Conservation (phyloP, 305 asterid genomes). For the Plantago lanceolata region DNA sequence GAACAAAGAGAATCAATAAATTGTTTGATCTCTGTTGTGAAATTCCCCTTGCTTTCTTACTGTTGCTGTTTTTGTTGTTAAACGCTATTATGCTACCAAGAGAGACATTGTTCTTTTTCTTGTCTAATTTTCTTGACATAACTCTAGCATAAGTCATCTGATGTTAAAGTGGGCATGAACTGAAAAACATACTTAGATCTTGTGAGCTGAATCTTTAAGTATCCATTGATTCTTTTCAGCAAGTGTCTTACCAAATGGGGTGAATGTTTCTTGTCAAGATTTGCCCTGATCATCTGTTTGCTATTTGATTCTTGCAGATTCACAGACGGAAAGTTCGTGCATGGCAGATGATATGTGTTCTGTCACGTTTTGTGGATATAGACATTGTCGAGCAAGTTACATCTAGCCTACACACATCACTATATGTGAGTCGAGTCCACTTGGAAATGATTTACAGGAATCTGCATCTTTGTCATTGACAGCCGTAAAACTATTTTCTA, state of each 20-base stretch:
- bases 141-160: not conserved
- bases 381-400: conserved; percentile 71
- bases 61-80: conserved; percentile 1
- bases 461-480: not conserved
- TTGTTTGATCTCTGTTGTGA: conserved; percentile 2
- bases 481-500: conserved; percentile 13
- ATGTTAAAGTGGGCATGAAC: not conserved
- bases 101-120: conserved; percentile 9
- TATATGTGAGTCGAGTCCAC: conserved; percentile 49
- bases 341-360: conserved; percentile 93
- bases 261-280: conserved; percentile 6
- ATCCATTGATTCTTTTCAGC: conserved; percentile 5
- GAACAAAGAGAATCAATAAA: conserved; percentile 8
- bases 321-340: conserved; percentile 96
- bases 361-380: conserved; percentile 68
- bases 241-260: conserved; percentile 17
- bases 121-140: not conserved
- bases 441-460: conserved; percentile 4
- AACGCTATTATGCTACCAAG: conserved; percentile 3
- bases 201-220: not conserved
- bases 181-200: not conserved
- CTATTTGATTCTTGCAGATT: conserved; percentile 48
- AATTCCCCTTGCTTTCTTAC: not conserved
- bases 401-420: conserved; percentile 55
- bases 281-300: not conserved